Evolutionary conservation across 106 monocot genomes (phyloP), one percentile per base, ranked within the genome.

Genomic region (Dioscorea dumetorum): DNA sequence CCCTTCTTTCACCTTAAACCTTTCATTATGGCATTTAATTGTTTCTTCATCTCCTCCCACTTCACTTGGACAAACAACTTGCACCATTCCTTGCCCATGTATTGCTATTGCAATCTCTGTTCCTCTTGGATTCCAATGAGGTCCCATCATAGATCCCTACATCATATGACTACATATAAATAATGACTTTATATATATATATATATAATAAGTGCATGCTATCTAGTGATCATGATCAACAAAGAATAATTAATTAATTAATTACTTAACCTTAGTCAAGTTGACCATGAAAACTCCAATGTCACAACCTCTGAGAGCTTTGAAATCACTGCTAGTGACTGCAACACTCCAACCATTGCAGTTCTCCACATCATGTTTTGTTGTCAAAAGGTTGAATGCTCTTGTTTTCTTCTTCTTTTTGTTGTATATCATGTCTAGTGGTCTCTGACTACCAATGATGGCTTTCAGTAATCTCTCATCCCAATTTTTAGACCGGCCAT

Each of bases 81-180:
- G 87, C 54, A 94, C 79, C 73, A 94, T 78, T 0, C 94, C 94
- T 53, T 72, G 67, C 7, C 94, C 94, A 3, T 79, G 65, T 6
- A 60, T 50, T 50, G 82, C 88, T 23, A 94, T 67, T 10, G 85
- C 75, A 14, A 94, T 83, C 87, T 94, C 94, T 0, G 75, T 85
- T 3, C 88, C 87, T 66, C 28, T 79, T 1, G 87, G 94, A 64
- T 94, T 94, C 91, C 94, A 94, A 33, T 91, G 91, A 62, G 94
- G 90, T 22, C 83, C 88, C 82, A 91, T 85, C 90, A 94, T 91
- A 9, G 91, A 80, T 22, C 87, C 83, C 94, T 94, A 22, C 66
- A 22, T 3, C 5, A 18, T 6, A 51, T 13, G 51, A 13, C n/a
- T n/a, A n/a, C n/a, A 51, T 12, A 12, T 51, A 51, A 51, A 51